Percentiles rank a stretch among this genome's conserved stretches.
These are phyloP conservation scores for Monilinia vaccinii-corymbosi DNA, from an alignment of 2,329 filamentous ascomycete species.

Conservation along the genomic window DNA sequence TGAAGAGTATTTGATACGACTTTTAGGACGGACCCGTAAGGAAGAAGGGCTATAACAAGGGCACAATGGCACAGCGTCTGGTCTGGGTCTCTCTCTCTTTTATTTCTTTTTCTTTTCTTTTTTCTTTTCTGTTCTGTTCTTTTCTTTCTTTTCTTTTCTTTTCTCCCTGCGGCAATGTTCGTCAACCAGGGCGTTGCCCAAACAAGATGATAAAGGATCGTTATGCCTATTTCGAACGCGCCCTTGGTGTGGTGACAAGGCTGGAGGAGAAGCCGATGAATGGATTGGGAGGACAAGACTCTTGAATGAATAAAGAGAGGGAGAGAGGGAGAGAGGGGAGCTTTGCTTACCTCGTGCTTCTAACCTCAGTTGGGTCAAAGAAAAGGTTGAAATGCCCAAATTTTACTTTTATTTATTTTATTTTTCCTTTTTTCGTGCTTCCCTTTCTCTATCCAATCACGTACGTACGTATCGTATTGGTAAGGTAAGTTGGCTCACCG, in stretches of 20 bases:
- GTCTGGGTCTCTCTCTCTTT: too few species aligned
- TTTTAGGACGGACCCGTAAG: conserved; percentile 9
- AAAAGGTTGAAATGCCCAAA: neutral
- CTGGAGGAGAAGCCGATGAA: conserved; percentile 3
- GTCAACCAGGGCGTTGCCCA: conserved; percentile 10
- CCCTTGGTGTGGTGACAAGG: conserved; percentile 3
- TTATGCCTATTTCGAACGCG: conserved; percentile 9
- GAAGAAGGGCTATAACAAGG: conserved; percentile 6
- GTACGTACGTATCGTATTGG: too few species aligned
- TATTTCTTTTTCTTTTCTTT: neutral
- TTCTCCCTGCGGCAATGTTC: conserved; percentile 8
- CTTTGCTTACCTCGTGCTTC: conserved; percentile 1
- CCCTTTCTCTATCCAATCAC: too few species aligned
- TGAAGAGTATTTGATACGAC: conserved; percentile 5
- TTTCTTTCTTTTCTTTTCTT: neutral
- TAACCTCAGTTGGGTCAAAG: neutral
- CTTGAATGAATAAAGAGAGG: neutral
- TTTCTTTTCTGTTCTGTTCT: neutral
- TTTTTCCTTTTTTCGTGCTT: neutral
- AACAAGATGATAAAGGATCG: conserved; percentile 2
- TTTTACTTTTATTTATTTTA: neutral
- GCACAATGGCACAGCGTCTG: conserved; percentile 11
- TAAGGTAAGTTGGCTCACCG: too few species aligned
- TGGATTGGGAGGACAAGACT: conserved; percentile 2
- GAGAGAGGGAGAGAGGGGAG: neutral